phyloP scores from a whole-genome alignment of 169 alveolate species.

The Plasmodium malariae region DNA sequence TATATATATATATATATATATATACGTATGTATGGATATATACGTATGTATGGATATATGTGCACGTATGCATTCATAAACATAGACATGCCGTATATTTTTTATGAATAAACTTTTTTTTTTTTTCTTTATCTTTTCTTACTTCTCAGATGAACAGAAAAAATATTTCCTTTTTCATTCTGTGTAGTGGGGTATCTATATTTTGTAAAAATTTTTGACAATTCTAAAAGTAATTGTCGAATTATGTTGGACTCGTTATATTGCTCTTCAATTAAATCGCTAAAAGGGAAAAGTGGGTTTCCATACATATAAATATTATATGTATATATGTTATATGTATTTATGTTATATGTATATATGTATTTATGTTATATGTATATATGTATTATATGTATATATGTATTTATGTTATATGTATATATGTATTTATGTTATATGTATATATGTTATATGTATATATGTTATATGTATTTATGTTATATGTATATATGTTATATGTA shows the following conservation, averaged over 20 bases:
- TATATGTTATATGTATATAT: too few relatives aligned
- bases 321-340: too few relatives aligned
- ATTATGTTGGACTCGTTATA: background rate
- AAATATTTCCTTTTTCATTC: background rate
- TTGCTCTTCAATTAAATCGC: slow-evolving; percentile 4
- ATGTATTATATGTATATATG: too few relatives aligned
- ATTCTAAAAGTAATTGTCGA: background rate
- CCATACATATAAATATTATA: background rate
- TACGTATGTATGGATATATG: background rate
- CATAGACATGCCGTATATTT: background rate
- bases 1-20: background rate
- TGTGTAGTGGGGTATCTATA: background rate
- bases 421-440: too few relatives aligned
- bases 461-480: too few relatives aligned
- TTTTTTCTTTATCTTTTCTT: background rate
- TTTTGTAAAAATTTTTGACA: background rate
- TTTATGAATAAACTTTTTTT: background rate
- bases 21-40: background rate
- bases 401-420: too few relatives aligned
- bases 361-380: too few relatives aligned
- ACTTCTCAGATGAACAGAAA: background rate
- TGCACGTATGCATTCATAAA: background rate
- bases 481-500: too few relatives aligned
- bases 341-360: too few relatives aligned
- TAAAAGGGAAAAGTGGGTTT: background rate